These are phyloP conservation scores for Lachnellula hyalina DNA, from an alignment of 2,329 filamentous ascomycete species.

Conservation along the genomic window DNA sequence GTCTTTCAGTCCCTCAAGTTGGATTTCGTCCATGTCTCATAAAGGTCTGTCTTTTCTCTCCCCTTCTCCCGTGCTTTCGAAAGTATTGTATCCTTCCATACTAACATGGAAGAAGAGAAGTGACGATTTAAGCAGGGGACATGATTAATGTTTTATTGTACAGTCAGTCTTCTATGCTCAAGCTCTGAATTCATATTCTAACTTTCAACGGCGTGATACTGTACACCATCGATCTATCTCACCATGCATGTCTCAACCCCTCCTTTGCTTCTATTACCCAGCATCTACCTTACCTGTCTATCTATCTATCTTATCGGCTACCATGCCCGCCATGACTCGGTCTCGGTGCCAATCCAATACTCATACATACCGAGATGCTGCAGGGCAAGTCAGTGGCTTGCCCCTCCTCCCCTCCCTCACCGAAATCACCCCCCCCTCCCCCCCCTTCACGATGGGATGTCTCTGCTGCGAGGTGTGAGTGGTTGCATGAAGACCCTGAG, in stretches of 20 bases:
- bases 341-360: background rate
- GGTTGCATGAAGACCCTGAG: constrained; percentile 1
- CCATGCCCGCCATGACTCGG: background rate
- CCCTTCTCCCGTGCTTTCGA: background rate
- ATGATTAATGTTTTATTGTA: background rate
- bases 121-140: too few species aligned
- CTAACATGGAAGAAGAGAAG: too few species aligned
- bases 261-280: too few species aligned
- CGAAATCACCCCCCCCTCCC: background rate
- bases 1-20: background rate
- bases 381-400: background rate
- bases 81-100: too few species aligned
- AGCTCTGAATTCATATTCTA: constrained; percentile 5
- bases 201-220: background rate
- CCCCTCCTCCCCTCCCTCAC: background rate
- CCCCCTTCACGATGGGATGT: background rate
- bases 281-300: background rate
- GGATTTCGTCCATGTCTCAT: background rate
- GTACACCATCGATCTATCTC: background rate
- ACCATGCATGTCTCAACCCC: background rate
- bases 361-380: background rate
- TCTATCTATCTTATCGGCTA: background rate
- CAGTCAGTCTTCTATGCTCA: background rate
- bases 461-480: background rate
- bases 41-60: too few species aligned